Base-by-base conservation (phyloP, 164 flowering plant genomes). In the Nymphaea thermarum region DNA sequence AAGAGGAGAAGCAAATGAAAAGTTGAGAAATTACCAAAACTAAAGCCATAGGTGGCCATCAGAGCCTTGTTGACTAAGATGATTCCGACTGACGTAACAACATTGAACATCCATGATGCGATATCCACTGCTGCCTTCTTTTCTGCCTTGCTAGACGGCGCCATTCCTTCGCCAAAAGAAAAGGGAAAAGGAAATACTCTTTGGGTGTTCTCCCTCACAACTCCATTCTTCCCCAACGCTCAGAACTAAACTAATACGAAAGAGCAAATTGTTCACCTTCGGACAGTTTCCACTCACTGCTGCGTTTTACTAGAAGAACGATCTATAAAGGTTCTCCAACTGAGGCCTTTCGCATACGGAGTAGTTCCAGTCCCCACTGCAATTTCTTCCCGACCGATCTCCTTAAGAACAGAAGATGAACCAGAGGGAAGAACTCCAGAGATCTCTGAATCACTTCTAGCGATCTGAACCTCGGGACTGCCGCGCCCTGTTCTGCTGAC, bases 41-140 rank as follows among this genome's bases (percentile, higher is more conserved):
- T 81, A 70, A 75, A 79, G 66, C 80, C 82, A 47, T 81, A 75
- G 42, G 78, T 81, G 16, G 80, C 81, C 83, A 78, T 81, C 66
- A 78, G 75, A 14, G 83, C 80, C 68, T 81, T 78, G 68, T 81
- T 81, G 60, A 78, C 83, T 61, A 81, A 71, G 66, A 81, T 78
- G 59, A 81, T 75, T 63, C 82, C 84, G 60, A 81, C 84, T 17
- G 82, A 81, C 64, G 82, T 79, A 70, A 79, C 80, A 69, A 75
- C 79, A 73, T 77, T 81, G 77, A 81, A 81, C 82, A 75, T 71
- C 84, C 84, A 81, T 42, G 82, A 77, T 2, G 77, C 80, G 43
- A 74, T 75, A 73, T 79, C 84, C 65, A 79, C 2, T 16, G 77
- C 74, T 2, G 82, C 80, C 74, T 81, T 81, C 71, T 44, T 75